Evolutionary conservation across 176 grass and related monocot genomes (phyloP).

Genomic region (Miscanthus lutarioriparius): DNA sequence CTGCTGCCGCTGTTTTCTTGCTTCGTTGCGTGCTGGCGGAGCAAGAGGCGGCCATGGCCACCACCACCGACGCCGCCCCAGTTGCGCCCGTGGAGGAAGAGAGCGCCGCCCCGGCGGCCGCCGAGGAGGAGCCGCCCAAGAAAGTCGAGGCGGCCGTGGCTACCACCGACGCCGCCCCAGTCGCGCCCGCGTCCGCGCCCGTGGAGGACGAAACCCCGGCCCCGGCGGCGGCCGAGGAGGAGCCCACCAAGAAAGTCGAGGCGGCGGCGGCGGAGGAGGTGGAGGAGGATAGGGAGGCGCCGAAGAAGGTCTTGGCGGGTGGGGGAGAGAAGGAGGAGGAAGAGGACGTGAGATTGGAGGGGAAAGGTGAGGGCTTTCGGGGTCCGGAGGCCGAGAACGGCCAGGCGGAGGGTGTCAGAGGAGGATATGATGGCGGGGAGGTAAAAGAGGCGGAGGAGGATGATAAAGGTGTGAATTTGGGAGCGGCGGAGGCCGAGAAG

Average conservation of each 20-base stretch:
- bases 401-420: background rate
- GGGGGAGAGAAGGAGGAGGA: background rate
- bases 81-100: background rate
- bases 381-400: conserved; percentile 2
- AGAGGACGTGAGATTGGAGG: conserved; percentile 29
- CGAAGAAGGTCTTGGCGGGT: background rate
- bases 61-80: conserved; percentile 8
- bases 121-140: background rate
- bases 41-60: conserved; percentile 46
- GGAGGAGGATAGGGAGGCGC: background rate
- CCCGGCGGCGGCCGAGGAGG: background rate
- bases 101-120: background rate
- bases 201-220: background rate
- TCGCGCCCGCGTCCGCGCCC: conserved; percentile 15
- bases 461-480: background rate
- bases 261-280: no score
- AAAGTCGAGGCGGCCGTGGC: background rate
- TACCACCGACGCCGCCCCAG: background rate
- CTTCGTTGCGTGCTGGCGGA: conserved; percentile 27
- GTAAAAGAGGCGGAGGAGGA: background rate
- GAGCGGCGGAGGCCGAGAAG: background rate
- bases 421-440: background rate
- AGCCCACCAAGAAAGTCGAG: background rate
- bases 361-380: background rate
- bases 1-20: background rate